Evolutionary conservation across 78 protist species (phyloP).

Genomic region (Dictyostelium firmibasis): DNA sequence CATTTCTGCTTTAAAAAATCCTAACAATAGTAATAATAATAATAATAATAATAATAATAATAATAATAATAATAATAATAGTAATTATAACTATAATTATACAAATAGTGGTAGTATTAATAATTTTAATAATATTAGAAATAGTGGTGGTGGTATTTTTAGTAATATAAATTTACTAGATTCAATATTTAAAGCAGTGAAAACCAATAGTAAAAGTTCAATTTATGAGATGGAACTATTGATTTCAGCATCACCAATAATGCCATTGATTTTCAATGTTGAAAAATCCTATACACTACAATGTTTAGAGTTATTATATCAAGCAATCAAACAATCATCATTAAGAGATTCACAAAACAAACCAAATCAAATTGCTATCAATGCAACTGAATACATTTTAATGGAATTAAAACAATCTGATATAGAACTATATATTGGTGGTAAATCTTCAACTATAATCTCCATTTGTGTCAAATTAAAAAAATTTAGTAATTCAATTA

Average conservation of each 20-base stretch:
- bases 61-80: too few species aligned
- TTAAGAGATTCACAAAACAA: not conserved
- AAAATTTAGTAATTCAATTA: not conserved
- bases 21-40: too few species aligned
- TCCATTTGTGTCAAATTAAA: not conserved
- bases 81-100: too few species aligned
- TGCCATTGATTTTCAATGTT: not conserved
- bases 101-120: not conserved
- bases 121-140: not conserved
- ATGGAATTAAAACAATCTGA: not conserved
- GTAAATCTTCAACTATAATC: not conserved
- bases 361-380: not conserved
- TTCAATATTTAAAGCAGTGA: not conserved
- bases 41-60: too few species aligned
- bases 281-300: not conserved
- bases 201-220: not conserved
- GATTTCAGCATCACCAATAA: not conserved
- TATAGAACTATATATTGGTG: not conserved
- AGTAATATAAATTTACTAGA: not conserved
- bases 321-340: not conserved
- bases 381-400: not conserved
- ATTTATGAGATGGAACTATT: slow-evolving; percentile 10
- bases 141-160: not conserved
- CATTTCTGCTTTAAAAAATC: not conserved
- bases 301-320: not conserved